A percentile compares a stretch with the other conserved stretches of the same genome.
phyloP scores from a whole-genome alignment of 805 yeast genomes.

The Candida oleophila region DNA sequence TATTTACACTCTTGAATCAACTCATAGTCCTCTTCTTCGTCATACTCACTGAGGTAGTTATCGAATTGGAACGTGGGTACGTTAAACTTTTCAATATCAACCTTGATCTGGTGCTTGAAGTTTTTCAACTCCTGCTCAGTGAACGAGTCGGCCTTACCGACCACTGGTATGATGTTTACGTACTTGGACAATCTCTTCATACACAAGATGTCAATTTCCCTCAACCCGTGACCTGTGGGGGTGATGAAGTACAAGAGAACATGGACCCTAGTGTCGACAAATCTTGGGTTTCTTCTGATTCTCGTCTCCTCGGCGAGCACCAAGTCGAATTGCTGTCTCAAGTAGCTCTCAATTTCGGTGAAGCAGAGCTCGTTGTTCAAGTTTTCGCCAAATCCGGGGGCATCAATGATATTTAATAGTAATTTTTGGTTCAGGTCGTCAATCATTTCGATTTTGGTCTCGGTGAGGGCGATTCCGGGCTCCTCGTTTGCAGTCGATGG shows the following conservation, averaged over 20 bases:
- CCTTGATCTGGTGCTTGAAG: slow-evolving; percentile 59
- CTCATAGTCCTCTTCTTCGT: slow-evolving; percentile 75
- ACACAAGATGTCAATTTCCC: slow-evolving; percentile 71
- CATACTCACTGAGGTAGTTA: slow-evolving; percentile 44
- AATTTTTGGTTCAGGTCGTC: slow-evolving; percentile 59
- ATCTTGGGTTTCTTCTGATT: slow-evolving; percentile 80
- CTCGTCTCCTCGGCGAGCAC: slow-evolving; percentile 86
- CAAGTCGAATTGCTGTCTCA: slow-evolving; percentile 75
- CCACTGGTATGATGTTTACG: slow-evolving; percentile 82
- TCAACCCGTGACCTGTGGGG: slow-evolving; percentile 76
- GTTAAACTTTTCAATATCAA: slow-evolving; percentile 64
- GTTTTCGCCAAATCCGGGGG: slow-evolving; percentile 80
- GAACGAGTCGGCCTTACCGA: slow-evolving; percentile 77
- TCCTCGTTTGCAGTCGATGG: slow-evolving; percentile 60
- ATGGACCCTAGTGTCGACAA: slow-evolving; percentile 76
- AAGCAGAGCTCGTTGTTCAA: slow-evolving; percentile 68
- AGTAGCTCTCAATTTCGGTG: slow-evolving; percentile 60
- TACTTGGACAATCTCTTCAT: slow-evolving; percentile 68
- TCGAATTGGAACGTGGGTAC: slow-evolving; percentile 80
- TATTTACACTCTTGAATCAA: slow-evolving; percentile 66
- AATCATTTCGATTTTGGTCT: slow-evolving; percentile 57
- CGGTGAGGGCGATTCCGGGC: slow-evolving; percentile 76
- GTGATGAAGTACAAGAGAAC: slow-evolving; percentile 75
- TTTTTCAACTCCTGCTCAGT: slow-evolving; percentile 61
- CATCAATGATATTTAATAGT: slow-evolving; percentile 59